Base-by-base conservation (phyloP, 805 yeast genomes). In the Phaffomyces opuntiae region DNA sequence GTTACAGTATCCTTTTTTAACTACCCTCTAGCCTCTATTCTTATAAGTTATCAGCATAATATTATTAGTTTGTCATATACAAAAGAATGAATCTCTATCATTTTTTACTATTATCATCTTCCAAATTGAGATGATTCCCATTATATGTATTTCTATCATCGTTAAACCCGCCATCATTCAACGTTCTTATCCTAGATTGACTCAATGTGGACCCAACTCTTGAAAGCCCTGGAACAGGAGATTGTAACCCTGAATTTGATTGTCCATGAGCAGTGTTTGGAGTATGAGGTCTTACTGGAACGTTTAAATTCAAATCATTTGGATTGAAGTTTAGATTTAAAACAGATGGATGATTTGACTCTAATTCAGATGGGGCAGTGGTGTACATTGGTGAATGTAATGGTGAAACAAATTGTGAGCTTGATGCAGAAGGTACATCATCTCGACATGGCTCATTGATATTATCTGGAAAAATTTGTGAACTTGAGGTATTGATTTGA, bases 61-160 rank as follows among this genome's bases (percentile, higher is more conserved):
- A 34, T 34, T 34, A 34, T 13, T 35, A 35, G 34, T 13, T 12
- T n/a, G 13, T 29, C 31, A 29, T 5, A 29, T 29, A 29, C 31
- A 29, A 29, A 29, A 3, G 31, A 29, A 29, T 11, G 31, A 29
- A 29, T 8, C 14, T 32, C 2, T 32, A 32, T 32, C 17, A 32
- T 14, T 32, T 32, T 33, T 34, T 33, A 19, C 34, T 32, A 13
- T 40, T 27, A 32, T 77, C 77, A 51, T 77, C 81, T 52, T 79
- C 80, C 40, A 80, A 53, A 49, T 69, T 72, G 34, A 77, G 57
- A 16, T 67, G 70, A 55, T 80, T 81, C 1, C 84, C 85, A 53
- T 80, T 80, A 53, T 77, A 80, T 1, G 80, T 75, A 26, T 66
- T 57, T 33, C 75, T 62, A 21, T 70, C 73, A 17, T 66, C 68